A percentile compares a stretch with the other conserved stretches of the same genome.
These are phyloP conservation scores for Cystobasidium sp. DNA, from an alignment of 1,284 basidiomycete genomes.

Conservation along the genomic window DNA sequence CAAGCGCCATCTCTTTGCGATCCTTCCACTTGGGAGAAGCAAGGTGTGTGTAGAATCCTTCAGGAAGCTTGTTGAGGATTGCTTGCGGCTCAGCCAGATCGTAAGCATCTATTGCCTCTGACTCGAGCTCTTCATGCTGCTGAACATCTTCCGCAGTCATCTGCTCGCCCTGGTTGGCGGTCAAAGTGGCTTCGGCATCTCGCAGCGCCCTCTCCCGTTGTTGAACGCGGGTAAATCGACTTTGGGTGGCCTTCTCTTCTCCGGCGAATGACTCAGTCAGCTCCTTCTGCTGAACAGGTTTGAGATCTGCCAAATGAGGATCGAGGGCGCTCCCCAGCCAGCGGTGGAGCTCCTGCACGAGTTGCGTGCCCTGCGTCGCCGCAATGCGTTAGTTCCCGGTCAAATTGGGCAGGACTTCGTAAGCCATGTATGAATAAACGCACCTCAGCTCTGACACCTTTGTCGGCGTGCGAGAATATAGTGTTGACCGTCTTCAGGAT, in stretches of 20 bases:
- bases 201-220: slow-evolving; percentile 65
- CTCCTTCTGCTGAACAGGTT: slow-evolving; percentile 98
- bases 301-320: slow-evolving; percentile 85
- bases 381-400: slow-evolving; percentile 15
- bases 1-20: slow-evolving; percentile 81
- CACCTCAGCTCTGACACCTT: slow-evolving; percentile 85
- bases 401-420: slow-evolving; percentile 45
- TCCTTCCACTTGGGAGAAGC: slow-evolving; percentile 98
- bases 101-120: slow-evolving; percentile 70
- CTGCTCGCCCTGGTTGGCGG: slow-evolving; percentile 40
- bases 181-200: slow-evolving; percentile 52
- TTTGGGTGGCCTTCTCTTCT: slow-evolving; percentile 79
- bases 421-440: not conserved
- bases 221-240: slow-evolving; percentile 76
- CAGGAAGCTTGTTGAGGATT: slow-evolving; percentile 73
- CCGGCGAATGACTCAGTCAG: slow-evolving; percentile 85
- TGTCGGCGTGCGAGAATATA: slow-evolving; percentile 94
- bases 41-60: slow-evolving; percentile 72
- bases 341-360: slow-evolving; percentile 80
- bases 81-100: slow-evolving; percentile 83
- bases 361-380: slow-evolving; percentile 66
- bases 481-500: slow-evolving; percentile 86
- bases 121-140: slow-evolving; percentile 58
- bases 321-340: slow-evolving; percentile 83
- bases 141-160: slow-evolving; percentile 46